Evolutionary conservation across 441 rosid genomes (phyloP), one percentile per base, ranked within the genome.

Genomic region (Erodium texanum): DNA sequence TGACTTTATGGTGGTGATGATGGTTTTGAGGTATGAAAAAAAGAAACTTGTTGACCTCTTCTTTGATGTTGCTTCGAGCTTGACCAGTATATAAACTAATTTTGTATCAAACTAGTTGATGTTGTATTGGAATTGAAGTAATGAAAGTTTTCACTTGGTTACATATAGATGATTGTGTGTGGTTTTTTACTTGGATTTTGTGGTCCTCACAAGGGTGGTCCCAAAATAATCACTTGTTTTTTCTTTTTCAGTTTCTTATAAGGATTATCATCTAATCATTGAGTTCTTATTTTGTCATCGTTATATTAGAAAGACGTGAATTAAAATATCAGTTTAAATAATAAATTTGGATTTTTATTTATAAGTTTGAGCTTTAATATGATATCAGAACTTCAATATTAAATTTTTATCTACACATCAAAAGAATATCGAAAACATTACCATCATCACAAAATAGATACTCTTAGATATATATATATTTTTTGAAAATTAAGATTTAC

Each of bases 1-100:
- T 61, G 64, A 61, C 32, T 10, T 61, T 7, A 5, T 23, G 34
- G 5, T 56, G 62, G 62, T 56, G 62, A 20, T 56, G 62, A 20
- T 20, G 12, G 19, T 71, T 77, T 76, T 68, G 74, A 0, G 10
- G 3, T 24, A 6, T 38, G 43, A 38, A 38, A 14, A n/a, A n/a
- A 19, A 16, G 12, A 45, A 20, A 56, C 62, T 7, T 8, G 62
- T 56, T 18, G 62, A 20, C 2, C 7, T 56, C 22, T 56, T 54
- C 3, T 8, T 56, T 56, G 1, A n/a, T 52, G 62, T 14, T 43
- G 50, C 50, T 10, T 43, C 50, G 20, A 56, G 24, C 20, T 19
- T 56, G 59, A 16, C 23, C 59, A 58, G 8, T 1, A 24, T 5
- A 58, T 1, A 10, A 20, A 58, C 0, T 9, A 58, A 8, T 3